Evolutionary conservation across 441 rosid genomes (phyloP), one percentile per base, ranked within the genome.

Genomic region (Erysimum pusillum): DNA sequence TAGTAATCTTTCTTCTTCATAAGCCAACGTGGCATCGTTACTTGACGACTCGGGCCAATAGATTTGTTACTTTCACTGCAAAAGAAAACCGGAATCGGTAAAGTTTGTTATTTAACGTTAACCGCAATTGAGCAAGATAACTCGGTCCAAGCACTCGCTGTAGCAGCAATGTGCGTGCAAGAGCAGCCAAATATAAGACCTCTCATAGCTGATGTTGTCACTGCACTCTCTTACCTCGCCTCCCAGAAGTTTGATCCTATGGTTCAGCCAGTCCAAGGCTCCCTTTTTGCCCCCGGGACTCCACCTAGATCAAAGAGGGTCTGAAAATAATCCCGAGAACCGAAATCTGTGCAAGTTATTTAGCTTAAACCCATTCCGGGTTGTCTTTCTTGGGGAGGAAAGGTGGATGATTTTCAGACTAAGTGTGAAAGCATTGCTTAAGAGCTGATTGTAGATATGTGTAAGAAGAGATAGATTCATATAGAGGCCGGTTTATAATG

Each of bases 161-260:
- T 88, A 38, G 87, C 90, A 10, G 87, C 90, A 3, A 88, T 88
- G 92, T 87, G 92, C 18, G 86, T 87, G 28, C 89, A 84, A 61
- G 89, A 88, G 66, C 85, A 87, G 73, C 89, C 92, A 36, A 79
- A 81, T 76, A 77, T 80, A 75, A 79, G 92, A 41, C 92, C 90
- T 6, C 69, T 83, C 61, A 77, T 88, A 38, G 83, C 90, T 36
- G 89, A 88, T 80, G 89, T 88, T 14, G 90, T 89, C 77, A 87
- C 84, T 13, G 93, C 89, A 6, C 79, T 87, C 63, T 58, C 85
- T 52, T 89, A 83, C 82, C 93, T 89, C 18, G 85, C 88, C 11
- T 81, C 86, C 20, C 87, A 84, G 45, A 81, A 84, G 39, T 84
- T 78, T 9, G 83, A 80, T 31, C 86, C 88, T 20, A 67, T 73